Conservation (phyloP, 179 eudicot species). For the Actinidia arguta region DNA sequence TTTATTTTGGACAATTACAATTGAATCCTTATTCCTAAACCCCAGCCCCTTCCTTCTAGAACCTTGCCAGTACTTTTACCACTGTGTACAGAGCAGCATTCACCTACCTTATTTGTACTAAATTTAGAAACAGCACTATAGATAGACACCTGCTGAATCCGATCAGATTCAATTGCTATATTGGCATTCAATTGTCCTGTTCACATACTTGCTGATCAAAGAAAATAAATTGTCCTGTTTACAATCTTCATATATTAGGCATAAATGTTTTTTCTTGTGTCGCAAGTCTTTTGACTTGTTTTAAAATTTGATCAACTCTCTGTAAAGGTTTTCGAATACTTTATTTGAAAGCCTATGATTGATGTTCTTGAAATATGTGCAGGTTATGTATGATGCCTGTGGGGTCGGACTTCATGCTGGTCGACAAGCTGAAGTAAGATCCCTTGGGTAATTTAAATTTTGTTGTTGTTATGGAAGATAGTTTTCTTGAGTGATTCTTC, state of each 20-base stretch:
- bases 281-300: not conserved
- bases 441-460: not conserved
- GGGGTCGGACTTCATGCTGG: conserved; percentile 90
- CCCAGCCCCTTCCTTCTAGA: not conserved
- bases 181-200: too few species aligned
- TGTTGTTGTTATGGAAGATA: not conserved
- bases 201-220: too few species aligned
- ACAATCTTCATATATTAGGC: not conserved
- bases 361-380: conserved; percentile 11
- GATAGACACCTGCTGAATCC: too few species aligned
- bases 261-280: conserved; percentile 1
- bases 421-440: conserved; percentile 85
- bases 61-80: not conserved
- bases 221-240: not conserved
- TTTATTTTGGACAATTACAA: not conserved
- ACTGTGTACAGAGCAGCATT: not conserved
- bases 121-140: too few species aligned
- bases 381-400: conserved; percentile 93
- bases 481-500: not conserved
- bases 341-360: not conserved
- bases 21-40: not conserved
- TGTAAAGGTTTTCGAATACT: not conserved
- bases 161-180: too few species aligned
- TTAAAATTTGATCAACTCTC: not conserved
- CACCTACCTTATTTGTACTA: not conserved